Base-by-base conservation (phyloP, 306 rosid species). In the Medicago arabica region DNA sequence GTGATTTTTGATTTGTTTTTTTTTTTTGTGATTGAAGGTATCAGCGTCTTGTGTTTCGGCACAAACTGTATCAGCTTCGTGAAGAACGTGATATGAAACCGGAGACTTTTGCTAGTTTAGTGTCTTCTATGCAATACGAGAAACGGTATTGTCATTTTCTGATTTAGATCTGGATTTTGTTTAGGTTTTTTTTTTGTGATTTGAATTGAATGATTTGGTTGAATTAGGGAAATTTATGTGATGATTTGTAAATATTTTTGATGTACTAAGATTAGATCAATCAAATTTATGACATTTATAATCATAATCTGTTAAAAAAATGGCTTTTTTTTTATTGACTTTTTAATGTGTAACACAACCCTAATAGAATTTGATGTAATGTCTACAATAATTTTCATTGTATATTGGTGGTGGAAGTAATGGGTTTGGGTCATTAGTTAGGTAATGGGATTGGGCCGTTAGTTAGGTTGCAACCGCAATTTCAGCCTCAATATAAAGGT, bases 31-130 rank as follows among this genome's bases (percentile, higher is more conserved):
- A n/a, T 17, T 38, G 15, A 66, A 89, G 94, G 86, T 88, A 86
- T 73, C 97, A 89, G 81, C 86, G 96, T 87, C 90, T 90, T 25
- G 90, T 91, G 54, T 93, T 86, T 68, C 90, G 92, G 64, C 97
- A 93, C 90, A 89, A 93, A 77, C 85, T 93, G 49, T 93, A 93
- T 79, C 90, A 88, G 83, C 98, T 93, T 72, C 89, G 98, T 5
- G 98, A 93, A 77, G 96, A 93, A 83, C 87, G 97, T 82, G 96
- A 88, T 64, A 93, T 93, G 97, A 93, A 91, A 77, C 98, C 98
- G 0, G 98, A 93, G 85, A 91, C 98, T 3, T 93, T 93, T 76
- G 96, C 98, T 38, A 89, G 96, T 78, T 88, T 93, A 1, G 93
- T 93, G 54, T 93, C 97, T 13, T 91, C 98, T 66, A 25, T 88